phyloP scores from a whole-genome alignment of 345 rosid species.

The Punica granatum region DNA sequence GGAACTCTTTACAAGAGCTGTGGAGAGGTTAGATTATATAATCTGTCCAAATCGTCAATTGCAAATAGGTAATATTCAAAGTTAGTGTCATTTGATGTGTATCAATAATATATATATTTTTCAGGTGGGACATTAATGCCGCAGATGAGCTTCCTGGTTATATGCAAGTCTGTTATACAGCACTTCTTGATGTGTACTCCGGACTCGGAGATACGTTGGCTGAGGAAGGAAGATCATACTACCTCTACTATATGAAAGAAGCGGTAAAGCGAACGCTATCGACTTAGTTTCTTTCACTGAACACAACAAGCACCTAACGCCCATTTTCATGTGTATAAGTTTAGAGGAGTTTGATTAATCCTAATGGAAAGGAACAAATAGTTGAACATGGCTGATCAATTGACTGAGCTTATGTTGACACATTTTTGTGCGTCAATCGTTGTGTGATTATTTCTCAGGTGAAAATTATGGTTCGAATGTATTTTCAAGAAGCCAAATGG shows the following conservation, averaged over 20 bases:
- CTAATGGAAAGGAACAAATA: not conserved
- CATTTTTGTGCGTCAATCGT: too few species aligned
- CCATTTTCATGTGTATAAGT: too few species aligned
- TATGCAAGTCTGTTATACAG: constrained; percentile 25
- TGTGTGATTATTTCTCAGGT: constrained; percentile 16
- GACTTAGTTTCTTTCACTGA: not conserved
- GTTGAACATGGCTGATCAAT: not conserved
- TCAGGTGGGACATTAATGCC: constrained; percentile 27
- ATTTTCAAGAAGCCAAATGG: constrained; percentile 26
- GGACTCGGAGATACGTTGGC: constrained; percentile 19
- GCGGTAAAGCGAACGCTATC: constrained; percentile 12
- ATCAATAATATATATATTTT: not conserved
- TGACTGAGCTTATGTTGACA: too few species aligned
- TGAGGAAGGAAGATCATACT: constrained; percentile 11
- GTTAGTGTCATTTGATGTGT: not conserved
- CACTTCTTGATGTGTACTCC: constrained; percentile 22
- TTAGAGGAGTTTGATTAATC: too few species aligned
- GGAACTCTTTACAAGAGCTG: constrained; percentile 4
- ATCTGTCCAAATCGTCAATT: not conserved
- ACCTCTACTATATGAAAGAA: constrained; percentile 20
- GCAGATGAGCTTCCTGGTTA: constrained; percentile 22
- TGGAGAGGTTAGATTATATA: constrained; percentile 1
- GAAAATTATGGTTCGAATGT: constrained; percentile 16
- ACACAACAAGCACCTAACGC: not conserved
- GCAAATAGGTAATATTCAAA: not conserved